phyloP scores from a whole-genome alignment of 169 alveolate species.

The Plasmodium cynomolgi region DNA sequence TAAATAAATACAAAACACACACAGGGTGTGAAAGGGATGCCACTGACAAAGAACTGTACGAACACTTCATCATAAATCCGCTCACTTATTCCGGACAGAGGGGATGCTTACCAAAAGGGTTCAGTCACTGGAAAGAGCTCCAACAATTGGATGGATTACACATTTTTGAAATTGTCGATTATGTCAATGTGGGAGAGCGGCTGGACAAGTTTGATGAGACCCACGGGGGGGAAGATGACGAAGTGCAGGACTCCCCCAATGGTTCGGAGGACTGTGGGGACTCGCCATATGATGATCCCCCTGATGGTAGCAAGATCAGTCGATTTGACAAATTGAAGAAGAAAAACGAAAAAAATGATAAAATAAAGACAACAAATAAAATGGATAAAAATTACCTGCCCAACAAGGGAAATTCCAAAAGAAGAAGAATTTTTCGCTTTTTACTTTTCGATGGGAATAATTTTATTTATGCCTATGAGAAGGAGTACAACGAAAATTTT shows the following conservation, averaged over 20 bases:
- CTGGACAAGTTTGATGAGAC: slow-evolving; percentile 24
- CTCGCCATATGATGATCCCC: background rate
- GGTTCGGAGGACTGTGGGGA: slow-evolving; percentile 10
- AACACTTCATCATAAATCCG: slow-evolving; percentile 55
- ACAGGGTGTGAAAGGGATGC: slow-evolving; percentile 13
- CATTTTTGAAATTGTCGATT: slow-evolving; percentile 63
- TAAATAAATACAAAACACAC: slow-evolving; percentile 48
- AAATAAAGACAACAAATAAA: background rate
- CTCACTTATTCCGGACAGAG: slow-evolving; percentile 55
- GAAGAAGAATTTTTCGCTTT: slow-evolving; percentile 60
- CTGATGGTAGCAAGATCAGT: background rate
- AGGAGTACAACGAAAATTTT: slow-evolving; percentile 53
- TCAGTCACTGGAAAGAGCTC: background rate
- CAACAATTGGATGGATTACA: slow-evolving; percentile 54
- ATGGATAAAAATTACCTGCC: background rate
- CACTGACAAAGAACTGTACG: slow-evolving; percentile 64
- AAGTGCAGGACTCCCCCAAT: background rate
- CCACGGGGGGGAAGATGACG: slow-evolving; percentile 19
- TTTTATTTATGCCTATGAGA: slow-evolving; percentile 72
- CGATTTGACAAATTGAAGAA: background rate
- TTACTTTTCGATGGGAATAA: slow-evolving; percentile 65
- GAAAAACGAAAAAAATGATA: slow-evolving; percentile 4
- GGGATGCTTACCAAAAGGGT: slow-evolving; percentile 60
- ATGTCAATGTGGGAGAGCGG: slow-evolving; percentile 72
- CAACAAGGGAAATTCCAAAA: background rate